Conservation (phyloP, 31 red algal species). For the Asparagopsis taxiformis region DNA sequence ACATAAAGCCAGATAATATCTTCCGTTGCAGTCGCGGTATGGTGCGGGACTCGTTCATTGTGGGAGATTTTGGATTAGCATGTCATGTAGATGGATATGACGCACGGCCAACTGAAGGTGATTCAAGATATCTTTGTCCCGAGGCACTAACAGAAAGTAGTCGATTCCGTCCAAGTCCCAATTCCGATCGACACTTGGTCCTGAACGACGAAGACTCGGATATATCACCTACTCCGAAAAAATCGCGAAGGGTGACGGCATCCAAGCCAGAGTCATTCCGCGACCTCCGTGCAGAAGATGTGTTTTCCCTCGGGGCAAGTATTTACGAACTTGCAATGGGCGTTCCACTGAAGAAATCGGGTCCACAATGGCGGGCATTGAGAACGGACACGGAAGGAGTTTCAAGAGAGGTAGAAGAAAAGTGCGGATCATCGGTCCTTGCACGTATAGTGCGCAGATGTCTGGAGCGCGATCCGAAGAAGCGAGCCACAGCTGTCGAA, state of each 20-base stretch:
- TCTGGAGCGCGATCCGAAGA: conserved; percentile 41
- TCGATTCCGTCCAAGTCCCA: not conserved
- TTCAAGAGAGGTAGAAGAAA: conserved; percentile 14
- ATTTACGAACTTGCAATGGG: conserved; percentile 72
- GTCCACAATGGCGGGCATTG: conserved; percentile 16
- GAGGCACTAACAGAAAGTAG: conserved; percentile 31
- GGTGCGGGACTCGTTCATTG: conserved; percentile 29
- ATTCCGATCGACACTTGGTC: conserved; percentile 6
- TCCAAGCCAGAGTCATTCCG: not conserved
- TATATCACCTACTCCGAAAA: not conserved
- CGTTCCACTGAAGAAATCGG: conserved; percentile 25
- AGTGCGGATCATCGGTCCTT: conserved; percentile 25
- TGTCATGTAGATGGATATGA: conserved; percentile 65
- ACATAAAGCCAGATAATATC: conserved; percentile 95
- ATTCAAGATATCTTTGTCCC: conserved; percentile 83
- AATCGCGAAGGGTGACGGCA: not conserved
- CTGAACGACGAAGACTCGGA: conserved; percentile 4
- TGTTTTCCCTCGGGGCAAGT: conserved; percentile 76
- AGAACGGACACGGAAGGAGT: conserved; percentile 16
- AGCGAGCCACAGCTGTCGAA: conserved; percentile 35
- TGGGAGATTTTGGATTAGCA: conserved; percentile 90
- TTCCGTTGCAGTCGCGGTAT: conserved; percentile 37
- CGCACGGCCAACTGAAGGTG: conserved; percentile 75
- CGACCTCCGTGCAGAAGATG: conserved; percentile 50
- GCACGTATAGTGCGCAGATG: conserved; percentile 46